These are phyloP conservation scores for Xylaria sp. DNA, from an alignment of 495 filamentous ascomycete genomes.

Conservation along the genomic window DNA sequence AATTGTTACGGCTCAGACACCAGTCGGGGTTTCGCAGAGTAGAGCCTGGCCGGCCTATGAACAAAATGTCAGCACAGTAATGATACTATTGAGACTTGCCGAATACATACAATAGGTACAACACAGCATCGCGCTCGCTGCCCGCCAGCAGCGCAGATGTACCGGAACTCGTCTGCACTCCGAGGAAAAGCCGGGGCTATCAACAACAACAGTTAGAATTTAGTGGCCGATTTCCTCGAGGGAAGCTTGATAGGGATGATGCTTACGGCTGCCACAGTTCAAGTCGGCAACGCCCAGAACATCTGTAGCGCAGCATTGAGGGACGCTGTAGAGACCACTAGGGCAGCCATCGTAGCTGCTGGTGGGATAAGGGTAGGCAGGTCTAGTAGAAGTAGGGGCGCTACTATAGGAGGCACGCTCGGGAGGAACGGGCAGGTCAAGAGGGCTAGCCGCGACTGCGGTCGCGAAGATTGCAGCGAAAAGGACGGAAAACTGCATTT, in stretches of 20 bases:
- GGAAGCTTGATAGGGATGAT: neutral
- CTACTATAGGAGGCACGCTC: conserved; percentile 3
- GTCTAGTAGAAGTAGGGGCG: neutral
- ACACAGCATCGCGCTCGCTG: conserved; percentile 27
- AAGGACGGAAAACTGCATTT: conserved; percentile 22
- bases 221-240: neutral
- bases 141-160: conserved; percentile 23
- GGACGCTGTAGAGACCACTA: conserved; percentile 31
- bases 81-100: too few species aligned
- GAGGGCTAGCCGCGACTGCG: conserved; percentile 17
- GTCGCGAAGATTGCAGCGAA: conserved; percentile 16
- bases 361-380: conserved; percentile 13
- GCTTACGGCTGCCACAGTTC: conserved; percentile 49
- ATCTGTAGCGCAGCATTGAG: conserved; percentile 52
- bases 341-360: conserved; percentile 19
- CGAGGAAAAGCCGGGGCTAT: conserved; percentile 11
- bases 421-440: conserved; percentile 9
- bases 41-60: conserved; percentile 21
- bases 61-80: neutral
- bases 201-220: neutral
- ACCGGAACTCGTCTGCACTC: conserved; percentile 20
- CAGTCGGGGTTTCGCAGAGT: conserved; percentile 25
- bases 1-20: conserved; percentile 4
- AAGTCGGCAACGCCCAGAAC: conserved; percentile 52
- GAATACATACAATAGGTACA: conserved; percentile 26